phyloP scores from a whole-genome alignment of 805 yeast genomes.

The Candida broadrunensis region DNA sequence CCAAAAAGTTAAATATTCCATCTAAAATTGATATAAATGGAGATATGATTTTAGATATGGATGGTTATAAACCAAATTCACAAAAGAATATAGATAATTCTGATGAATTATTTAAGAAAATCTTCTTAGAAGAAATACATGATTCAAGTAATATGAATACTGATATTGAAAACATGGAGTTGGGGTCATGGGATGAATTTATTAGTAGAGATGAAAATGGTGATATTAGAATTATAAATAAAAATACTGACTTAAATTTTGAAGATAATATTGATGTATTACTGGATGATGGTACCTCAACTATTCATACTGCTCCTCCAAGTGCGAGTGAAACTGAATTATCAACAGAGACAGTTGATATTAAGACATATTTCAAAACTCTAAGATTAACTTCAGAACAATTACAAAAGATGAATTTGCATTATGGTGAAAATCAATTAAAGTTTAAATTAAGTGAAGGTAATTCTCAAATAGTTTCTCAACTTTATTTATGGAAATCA shows the following conservation, averaged over 20 bases:
- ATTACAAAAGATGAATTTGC: constrained; percentile 66
- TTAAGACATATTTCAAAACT: constrained; percentile 70
- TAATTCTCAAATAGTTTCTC: constrained; percentile 69
- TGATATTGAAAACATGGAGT: constrained; percentile 12
- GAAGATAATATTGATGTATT: constrained; percentile 48
- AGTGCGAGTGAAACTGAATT: not conserved
- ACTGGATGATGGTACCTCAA: constrained; percentile 49
- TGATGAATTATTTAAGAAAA: constrained; percentile 69
- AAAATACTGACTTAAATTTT: constrained; percentile 42
- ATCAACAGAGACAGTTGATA: constrained; percentile 7
- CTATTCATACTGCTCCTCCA: not conserved
- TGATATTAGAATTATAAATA: constrained; percentile 53
- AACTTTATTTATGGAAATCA: constrained; percentile 79
- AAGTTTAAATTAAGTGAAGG: constrained; percentile 81
- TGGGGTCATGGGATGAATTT: constrained; percentile 34
- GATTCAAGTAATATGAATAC: constrained; percentile 8
- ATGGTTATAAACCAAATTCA: constrained; percentile 85
- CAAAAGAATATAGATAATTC: constrained; percentile 72
- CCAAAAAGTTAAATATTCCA: constrained; percentile 78
- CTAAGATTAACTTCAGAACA: constrained; percentile 90
- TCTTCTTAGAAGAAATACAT: constrained; percentile 69
- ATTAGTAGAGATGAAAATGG: constrained; percentile 62
- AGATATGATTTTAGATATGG: constrained; percentile 86
- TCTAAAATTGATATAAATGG: constrained; percentile 86
- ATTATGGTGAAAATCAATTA: constrained; percentile 75